Percentiles rank a stretch among this genome's conserved stretches.
phyloP scores from a whole-genome alignment of 2,329 filamentous ascomycete species.

The Penicillium hesseltinei region DNA sequence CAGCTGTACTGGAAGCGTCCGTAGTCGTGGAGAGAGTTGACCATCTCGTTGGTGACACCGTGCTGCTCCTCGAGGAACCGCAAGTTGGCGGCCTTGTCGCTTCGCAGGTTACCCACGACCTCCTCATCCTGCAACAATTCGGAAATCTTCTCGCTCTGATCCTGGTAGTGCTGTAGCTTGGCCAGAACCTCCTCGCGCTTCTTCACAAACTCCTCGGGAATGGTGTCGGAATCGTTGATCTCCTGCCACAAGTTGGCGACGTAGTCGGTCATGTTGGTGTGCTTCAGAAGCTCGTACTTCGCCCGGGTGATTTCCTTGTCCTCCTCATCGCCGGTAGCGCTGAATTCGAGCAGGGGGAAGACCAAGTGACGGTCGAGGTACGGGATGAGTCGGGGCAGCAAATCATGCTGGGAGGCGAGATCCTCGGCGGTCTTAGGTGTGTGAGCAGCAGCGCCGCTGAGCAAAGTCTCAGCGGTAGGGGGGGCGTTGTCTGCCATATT shows the following conservation, averaged over 20 bases:
- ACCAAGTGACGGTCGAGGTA: conserved; percentile 95
- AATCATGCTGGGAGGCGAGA: conserved; percentile 69
- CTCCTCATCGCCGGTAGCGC: conserved; percentile 77
- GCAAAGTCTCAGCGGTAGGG: conserved; percentile 50
- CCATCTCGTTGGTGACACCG: conserved; percentile 90
- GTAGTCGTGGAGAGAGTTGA: conserved; percentile 91
- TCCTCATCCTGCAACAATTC: conserved; percentile 83
- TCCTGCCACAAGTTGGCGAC: conserved; percentile 89
- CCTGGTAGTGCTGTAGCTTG: conserved; percentile 77
- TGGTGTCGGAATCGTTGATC: conserved; percentile 73
- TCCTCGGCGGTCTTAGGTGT: conserved; percentile 46
- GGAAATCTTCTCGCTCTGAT: conserved; percentile 84
- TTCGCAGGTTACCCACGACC: conserved; percentile 84
- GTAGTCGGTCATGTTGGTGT: conserved; percentile 99
- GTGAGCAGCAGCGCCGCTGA: conserved; percentile 50
- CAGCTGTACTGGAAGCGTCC: conserved; percentile 98
- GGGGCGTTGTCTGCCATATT: conserved; percentile 54
- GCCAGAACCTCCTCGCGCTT: conserved; percentile 87
- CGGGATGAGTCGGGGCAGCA: conserved; percentile 84
- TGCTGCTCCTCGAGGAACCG: conserved; percentile 97
- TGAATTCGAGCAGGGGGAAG: conserved; percentile 93
- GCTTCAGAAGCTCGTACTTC: conserved; percentile 91
- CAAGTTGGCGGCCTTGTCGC: conserved; percentile 98
- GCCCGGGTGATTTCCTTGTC: conserved; percentile 74
- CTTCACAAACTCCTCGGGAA: conserved; percentile 80